Conservation (phyloP, 164 flowering plant species). For the Vitis amurensis region DNA sequence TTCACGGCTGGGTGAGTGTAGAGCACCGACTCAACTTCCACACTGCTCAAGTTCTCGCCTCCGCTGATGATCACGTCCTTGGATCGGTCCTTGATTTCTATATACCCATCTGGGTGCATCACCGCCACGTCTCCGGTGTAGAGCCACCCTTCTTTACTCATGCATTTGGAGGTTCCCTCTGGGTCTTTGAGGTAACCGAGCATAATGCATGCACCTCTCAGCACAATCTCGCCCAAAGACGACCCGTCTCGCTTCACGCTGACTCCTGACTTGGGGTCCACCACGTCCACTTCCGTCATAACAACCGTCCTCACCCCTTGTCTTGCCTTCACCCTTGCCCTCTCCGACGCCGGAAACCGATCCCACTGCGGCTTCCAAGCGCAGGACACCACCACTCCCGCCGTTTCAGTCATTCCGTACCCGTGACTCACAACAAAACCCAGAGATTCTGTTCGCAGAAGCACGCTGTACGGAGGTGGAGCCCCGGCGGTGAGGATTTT, state of each 20-base stretch:
- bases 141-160: slow-evolving; percentile 35
- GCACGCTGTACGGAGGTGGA: slow-evolving; percentile 51
- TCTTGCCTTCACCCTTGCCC: slow-evolving; percentile 46
- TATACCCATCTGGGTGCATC: slow-evolving; percentile 40
- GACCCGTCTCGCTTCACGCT: slow-evolving; percentile 38
- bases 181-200: slow-evolving; percentile 46
- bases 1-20: slow-evolving; percentile 17
- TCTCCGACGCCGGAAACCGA: slow-evolving; percentile 34
- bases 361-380: slow-evolving; percentile 56
- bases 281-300: slow-evolving; percentile 35
- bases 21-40: slow-evolving; percentile 52
- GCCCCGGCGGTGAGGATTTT: slow-evolving; percentile 52
- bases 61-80: no score
- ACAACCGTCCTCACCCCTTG: slow-evolving; percentile 41
- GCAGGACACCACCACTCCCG: slow-evolving; percentile 37
- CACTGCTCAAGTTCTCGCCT: slow-evolving; percentile 6
- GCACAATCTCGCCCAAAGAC: slow-evolving; percentile 42
- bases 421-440: slow-evolving; percentile 53
- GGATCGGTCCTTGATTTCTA: slow-evolving; percentile 38
- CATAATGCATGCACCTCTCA: slow-evolving; percentile 38
- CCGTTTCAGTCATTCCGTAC: slow-evolving; percentile 60
- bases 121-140: slow-evolving; percentile 47
- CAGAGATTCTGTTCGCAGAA: slow-evolving; percentile 31
- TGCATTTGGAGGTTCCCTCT: slow-evolving; percentile 19
- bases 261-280: slow-evolving; percentile 28